A percentile compares a stretch with the other conserved stretches of the same genome.
Evolutionary conservation across 2,329 filamentous ascomycete species (phyloP).

Genomic region (Penicillium sp.): DNA sequence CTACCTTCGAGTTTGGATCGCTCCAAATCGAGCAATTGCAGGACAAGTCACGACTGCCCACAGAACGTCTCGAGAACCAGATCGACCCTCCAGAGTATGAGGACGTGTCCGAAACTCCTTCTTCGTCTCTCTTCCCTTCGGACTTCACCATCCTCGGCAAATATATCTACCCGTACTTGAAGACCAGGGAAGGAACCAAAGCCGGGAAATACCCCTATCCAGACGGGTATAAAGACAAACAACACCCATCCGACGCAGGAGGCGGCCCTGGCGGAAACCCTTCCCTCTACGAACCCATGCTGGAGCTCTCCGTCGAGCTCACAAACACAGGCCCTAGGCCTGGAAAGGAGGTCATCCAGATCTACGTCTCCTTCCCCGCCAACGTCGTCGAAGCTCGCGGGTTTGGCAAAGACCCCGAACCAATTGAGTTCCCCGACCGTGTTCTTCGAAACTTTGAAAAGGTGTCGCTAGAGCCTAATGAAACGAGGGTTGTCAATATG

Average conservation of each 20-base stretch:
- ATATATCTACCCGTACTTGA: constrained; percentile 73
- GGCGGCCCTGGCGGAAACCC: constrained; percentile 59
- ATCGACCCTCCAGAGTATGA: constrained; percentile 57
- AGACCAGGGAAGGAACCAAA: constrained; percentile 50
- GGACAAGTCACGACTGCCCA: constrained; percentile 50
- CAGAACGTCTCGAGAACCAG: constrained; percentile 40
- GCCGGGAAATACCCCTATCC: constrained; percentile 53
- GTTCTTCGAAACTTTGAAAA: constrained; percentile 73
- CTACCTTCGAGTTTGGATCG: constrained; percentile 65
- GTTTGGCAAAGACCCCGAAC: constrained; percentile 29
- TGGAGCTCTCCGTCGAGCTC: constrained; percentile 47
- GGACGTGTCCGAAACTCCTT: constrained; percentile 54
- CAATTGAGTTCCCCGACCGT: constrained; percentile 64
- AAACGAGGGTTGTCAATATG: constrained; percentile 57
- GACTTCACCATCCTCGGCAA: constrained; percentile 64
- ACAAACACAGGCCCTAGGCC: constrained; percentile 50
- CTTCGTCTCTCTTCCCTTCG: constrained; percentile 61
- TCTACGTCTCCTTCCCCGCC: constrained; percentile 68
- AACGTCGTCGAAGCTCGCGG: constrained; percentile 30
- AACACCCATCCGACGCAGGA: constrained; percentile 62
- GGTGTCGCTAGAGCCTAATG: constrained; percentile 57
- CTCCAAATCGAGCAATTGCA: constrained; percentile 50
- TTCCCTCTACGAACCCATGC: constrained; percentile 52
- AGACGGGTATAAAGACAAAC: constrained; percentile 54
- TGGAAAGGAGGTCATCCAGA: constrained; percentile 54